These are phyloP conservation scores for Apiotrichum brassicae DNA, from an alignment of 1,284 basidiomycete species.

Conservation along the genomic window DNA sequence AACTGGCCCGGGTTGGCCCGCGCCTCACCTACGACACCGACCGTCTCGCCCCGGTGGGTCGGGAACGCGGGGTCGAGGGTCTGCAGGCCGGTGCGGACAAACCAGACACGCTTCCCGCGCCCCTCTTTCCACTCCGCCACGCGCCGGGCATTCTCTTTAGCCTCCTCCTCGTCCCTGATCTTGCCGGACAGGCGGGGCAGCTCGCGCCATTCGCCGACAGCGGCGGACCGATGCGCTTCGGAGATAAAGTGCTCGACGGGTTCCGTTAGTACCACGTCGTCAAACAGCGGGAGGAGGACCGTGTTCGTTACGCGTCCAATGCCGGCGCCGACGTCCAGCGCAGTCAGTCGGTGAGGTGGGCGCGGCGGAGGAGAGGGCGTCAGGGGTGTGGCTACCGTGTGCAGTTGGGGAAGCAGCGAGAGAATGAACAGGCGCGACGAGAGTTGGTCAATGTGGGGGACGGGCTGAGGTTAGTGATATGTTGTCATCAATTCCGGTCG, in stretches of 20 bases:
- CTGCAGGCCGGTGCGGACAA: constrained; percentile 71
- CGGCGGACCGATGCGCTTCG: constrained; percentile 57
- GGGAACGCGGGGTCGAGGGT: constrained; percentile 61
- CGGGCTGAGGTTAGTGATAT: constrained; percentile 52
- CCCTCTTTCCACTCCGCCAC: constrained; percentile 17
- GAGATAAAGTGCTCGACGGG: constrained; percentile 71
- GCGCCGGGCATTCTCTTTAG: constrained; percentile 17
- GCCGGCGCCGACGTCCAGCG: constrained; percentile 79
- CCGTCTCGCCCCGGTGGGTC: constrained; percentile 23
- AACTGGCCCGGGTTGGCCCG: constrained; percentile 25
- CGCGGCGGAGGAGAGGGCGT: constrained; percentile 21
- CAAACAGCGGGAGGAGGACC: constrained; percentile 74
- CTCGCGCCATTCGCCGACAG: constrained; percentile 58
- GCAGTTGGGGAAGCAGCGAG: constrained; percentile 68
- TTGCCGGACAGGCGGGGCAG: constrained; percentile 21
- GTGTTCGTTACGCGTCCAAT: constrained; percentile 83
- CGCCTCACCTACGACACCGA: constrained; percentile 36
- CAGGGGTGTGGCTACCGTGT: constrained; percentile 64
- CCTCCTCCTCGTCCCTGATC: constrained; percentile 18
- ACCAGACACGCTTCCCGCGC: constrained; percentile 65
- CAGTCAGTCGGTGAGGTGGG: constrained; percentile 54
- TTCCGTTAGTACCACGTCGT: constrained; percentile 79
- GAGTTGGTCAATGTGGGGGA: constrained; percentile 80
- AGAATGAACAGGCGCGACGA: constrained; percentile 80
- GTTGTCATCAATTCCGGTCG: too few species aligned